Base-by-base conservation (phyloP, 2,329 filamentous ascomycete species). In the Dactylellina haptotyla region DNA sequence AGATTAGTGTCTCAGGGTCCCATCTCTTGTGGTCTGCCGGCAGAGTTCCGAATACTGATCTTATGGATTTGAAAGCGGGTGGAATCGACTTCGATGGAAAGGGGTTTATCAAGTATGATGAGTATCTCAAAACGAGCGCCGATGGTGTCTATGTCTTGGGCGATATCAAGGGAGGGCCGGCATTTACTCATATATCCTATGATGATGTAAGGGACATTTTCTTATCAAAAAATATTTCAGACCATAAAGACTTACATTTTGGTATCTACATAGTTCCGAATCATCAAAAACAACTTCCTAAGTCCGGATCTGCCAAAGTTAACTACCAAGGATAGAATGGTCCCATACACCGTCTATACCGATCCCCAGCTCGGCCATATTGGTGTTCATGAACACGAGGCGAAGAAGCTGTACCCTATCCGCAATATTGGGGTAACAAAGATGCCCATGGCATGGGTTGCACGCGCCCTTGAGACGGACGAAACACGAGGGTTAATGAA, bases 121-220 rank as follows among this genome's bases (percentile, higher is more conserved):
- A 83, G 5, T 80, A 79, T 64, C 83, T 86, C 2, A 79, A 81
- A 50, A 86, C 84, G 0, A 80, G 79, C 18, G 80, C 79, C 0
- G 73, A 79, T 0, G 80, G 79, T 43, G 79, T 86, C 18, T 86
- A 83, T 75, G 84, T 83, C 0, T 76, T 86, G 1, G 85, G 85
- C 32, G 85, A 87, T 75, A 82, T 83, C 53, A 84, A 86, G 62
- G 84, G 84, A 46, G 82, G 82, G 0, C 83, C 84, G 4, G 84
- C 84, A 12, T 86, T 87, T 77, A 86, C 85, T 1, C 85, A 87
- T 78, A 82, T 87, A 75, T 84, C 83, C 2, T 86, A 86, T 79
- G 84, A 87, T 78, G 84, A 86, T 79, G 66, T 71, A 18, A 71
- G 66, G n/a, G n/a, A n/a, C n/a, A n/a, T n/a, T 64, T 23, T 25